phyloP scores from a whole-genome alignment of 192 early-diverging fungal genomes.

The Coemansia sp. region DNA sequence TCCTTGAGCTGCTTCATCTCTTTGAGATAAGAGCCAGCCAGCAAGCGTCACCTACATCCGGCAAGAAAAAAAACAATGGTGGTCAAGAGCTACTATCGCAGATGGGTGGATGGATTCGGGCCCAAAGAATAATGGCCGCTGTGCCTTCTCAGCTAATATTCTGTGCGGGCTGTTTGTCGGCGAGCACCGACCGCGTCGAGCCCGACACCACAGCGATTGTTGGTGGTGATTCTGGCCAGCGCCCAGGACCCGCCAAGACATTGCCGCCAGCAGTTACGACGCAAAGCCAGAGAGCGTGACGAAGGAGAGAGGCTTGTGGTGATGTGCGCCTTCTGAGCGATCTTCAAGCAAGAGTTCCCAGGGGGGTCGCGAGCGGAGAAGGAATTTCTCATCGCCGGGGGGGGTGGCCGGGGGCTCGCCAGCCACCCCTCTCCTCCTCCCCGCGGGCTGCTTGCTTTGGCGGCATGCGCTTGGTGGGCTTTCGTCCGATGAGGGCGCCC shows the following conservation, averaged over 20 bases:
- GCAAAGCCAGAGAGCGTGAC: neutral
- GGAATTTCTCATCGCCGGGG: neutral
- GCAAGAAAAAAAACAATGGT: neutral
- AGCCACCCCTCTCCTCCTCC: neutral
- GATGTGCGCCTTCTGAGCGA: neutral
- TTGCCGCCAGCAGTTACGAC: neutral
- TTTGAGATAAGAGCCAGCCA: neutral
- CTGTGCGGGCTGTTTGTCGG: constrained; percentile 1
- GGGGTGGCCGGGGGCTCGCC: neutral
- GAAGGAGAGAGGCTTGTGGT: neutral
- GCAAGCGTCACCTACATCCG: neutral
- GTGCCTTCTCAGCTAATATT: neutral
- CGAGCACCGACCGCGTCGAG: neutral
- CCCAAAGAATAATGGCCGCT: neutral
- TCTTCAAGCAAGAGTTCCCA: constrained; percentile 1
- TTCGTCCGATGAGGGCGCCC: neutral
- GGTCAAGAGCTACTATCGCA: neutral
- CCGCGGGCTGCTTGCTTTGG: constrained; percentile 4
- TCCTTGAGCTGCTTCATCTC: neutral
- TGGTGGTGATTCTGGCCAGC: neutral
- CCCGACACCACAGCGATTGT: neutral
- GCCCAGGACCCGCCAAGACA: neutral
- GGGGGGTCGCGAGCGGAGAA: neutral
- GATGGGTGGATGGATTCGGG: neutral
- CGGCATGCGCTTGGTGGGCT: constrained; percentile 1